Conservation (phyloP, 352 stramenopile species). For the Aphanomyces cochlioides region DNA sequence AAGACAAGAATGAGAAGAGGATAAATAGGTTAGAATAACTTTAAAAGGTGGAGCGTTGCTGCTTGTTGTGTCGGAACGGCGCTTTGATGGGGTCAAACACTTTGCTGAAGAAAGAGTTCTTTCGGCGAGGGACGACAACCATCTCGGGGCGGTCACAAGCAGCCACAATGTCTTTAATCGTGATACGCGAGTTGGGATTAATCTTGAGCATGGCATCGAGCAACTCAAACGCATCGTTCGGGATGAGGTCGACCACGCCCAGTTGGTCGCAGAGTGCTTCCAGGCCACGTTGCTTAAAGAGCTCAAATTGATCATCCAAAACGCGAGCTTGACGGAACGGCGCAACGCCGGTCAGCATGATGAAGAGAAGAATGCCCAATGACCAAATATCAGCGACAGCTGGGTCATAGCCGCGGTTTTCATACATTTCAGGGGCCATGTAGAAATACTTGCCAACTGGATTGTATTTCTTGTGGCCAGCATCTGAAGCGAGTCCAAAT, state of each 20-base stretch:
- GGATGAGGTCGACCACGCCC: conserved; percentile 14
- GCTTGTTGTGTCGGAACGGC: background rate
- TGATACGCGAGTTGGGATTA: background rate
- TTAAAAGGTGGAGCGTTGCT: conserved; percentile 1
- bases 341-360: conserved; percentile 38
- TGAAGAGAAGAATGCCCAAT: conserved; percentile 35
- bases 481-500: conserved; percentile 30
- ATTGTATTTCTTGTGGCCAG: background rate
- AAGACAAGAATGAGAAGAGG: background rate
- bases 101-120: conserved; percentile 23
- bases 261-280: conserved; percentile 28
- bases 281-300: conserved; percentile 37
- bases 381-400: conserved; percentile 30
- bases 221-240: conserved; percentile 12
- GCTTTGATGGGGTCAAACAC: conserved; percentile 19
- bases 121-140: background rate
- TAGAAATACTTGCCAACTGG: conserved; percentile 35
- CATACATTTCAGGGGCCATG: conserved; percentile 37
- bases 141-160: background rate
- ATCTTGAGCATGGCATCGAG: conserved; percentile 15
- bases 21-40: conserved; percentile 3
- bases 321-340: conserved; percentile 59
- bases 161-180: conserved; percentile 2
- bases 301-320: conserved; percentile 48
- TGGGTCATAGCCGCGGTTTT: conserved; percentile 19